Evolutionary conservation across 139 green algal genomes (phyloP).

Genomic region (Picochlorum sp.): DNA sequence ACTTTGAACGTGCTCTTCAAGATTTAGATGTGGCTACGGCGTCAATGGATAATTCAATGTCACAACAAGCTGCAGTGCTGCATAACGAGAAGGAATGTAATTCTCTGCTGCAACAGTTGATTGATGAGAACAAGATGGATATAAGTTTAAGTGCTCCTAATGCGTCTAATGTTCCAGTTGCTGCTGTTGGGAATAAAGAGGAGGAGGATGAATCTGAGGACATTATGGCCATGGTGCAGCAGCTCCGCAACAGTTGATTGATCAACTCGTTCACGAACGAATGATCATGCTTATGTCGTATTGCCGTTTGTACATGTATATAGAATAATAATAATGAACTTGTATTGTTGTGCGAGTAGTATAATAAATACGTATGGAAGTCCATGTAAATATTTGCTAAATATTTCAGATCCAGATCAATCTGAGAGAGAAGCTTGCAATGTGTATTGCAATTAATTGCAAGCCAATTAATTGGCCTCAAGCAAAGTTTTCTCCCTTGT

Average conservation of each 20-base stretch:
- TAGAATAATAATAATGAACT: no score
- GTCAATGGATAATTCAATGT: conserved; percentile 87
- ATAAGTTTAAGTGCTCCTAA: conserved; percentile 43
- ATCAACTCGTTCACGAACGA: background rate
- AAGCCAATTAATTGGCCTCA: no score
- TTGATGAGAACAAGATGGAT: conserved; percentile 82
- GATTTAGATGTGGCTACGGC: conserved; percentile 89
- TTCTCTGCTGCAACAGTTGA: conserved; percentile 67
- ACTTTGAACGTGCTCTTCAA: conserved; percentile 95
- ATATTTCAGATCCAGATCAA: no score
- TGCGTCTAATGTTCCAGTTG: background rate
- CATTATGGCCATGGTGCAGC: background rate
- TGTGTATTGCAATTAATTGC: no score
- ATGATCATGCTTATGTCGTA: no score
- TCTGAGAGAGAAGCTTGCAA: no score
- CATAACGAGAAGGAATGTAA: conserved; percentile 94
- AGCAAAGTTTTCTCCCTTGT: no score
- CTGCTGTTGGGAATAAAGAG: background rate
- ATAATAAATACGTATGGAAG: no score
- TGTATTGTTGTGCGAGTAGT: no score
- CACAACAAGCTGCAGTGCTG: conserved; percentile 62
- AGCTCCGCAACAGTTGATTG: background rate
- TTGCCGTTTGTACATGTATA: no score
- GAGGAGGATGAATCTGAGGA: background rate
- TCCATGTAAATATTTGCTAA: no score